These are phyloP conservation scores for Nemania sp. DNA, from an alignment of 2,329 filamentous ascomycete species.

Conservation along the genomic window DNA sequence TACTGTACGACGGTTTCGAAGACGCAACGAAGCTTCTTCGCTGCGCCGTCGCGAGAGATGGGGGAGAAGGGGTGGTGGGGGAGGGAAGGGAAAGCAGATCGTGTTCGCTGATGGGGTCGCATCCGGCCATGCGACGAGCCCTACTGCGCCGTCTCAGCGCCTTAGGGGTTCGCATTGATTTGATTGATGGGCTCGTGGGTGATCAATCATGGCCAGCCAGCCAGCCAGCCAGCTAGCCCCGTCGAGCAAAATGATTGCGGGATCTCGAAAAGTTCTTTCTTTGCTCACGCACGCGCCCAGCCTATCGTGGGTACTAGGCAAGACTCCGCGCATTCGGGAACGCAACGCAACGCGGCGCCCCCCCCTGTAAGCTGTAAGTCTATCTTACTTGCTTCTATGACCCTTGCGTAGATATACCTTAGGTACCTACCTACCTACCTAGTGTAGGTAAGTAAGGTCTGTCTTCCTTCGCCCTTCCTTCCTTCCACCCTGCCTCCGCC, in stretches of 20 bases:
- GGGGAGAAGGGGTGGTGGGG: background rate
- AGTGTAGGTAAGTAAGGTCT: no score
- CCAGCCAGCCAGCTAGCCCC: background rate
- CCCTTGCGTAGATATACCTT: background rate
- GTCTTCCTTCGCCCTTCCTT: background rate
- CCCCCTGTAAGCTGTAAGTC: background rate
- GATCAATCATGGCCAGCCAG: no score
- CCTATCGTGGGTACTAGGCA: slow-evolving; percentile 13
- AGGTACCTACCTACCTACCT: background rate
- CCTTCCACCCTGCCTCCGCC: background rate
- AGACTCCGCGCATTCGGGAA: slow-evolving; percentile 31
- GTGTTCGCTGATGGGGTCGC: no score
- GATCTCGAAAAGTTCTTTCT: no score
- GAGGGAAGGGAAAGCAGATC: background rate
- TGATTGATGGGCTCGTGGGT: no score
- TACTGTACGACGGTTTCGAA: slow-evolving; percentile 3
- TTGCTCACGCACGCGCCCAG: slow-evolving; percentile 4
- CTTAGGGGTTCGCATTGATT: slow-evolving; percentile 1
- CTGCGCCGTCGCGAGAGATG: slow-evolving; percentile 1
- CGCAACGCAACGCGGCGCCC: background rate
- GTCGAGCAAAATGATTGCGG: background rate
- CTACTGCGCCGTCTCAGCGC: slow-evolving; percentile 33
- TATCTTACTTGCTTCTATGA: slow-evolving; percentile 1
- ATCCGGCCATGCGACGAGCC: slow-evolving; percentile 18
- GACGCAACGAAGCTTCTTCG: slow-evolving; percentile 12